phyloP scores from a whole-genome alignment of 148 eudicot genomes.

The Chenopodium formosanum region DNA sequence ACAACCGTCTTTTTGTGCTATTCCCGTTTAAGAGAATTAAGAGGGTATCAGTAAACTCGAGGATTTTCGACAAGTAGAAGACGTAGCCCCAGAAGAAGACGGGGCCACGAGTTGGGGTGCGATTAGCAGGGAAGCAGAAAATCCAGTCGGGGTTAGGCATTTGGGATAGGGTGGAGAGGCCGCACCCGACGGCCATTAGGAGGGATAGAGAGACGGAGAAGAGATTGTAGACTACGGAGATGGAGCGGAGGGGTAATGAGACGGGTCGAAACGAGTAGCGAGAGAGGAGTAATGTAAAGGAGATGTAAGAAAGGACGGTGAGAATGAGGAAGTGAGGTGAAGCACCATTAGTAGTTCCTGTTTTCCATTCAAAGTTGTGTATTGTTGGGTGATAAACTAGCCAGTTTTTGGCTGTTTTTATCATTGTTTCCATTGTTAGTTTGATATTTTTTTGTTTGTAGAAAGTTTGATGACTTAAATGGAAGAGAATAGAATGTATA shows the following conservation, averaged over 20 bases:
- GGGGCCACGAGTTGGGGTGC: conserved; percentile 57
- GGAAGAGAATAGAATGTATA: too few relatives aligned
- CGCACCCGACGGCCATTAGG: conserved; percentile 51
- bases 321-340: conserved; percentile 47
- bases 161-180: conserved; percentile 58
- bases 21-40: conserved; percentile 45
- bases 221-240: conserved; percentile 50
- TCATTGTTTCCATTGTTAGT: not conserved
- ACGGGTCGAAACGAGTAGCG: conserved; percentile 34
- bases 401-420: conserved; percentile 24
- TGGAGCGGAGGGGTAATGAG: conserved; percentile 7
- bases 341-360: conserved; percentile 37
- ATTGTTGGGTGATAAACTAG: conserved; percentile 61
- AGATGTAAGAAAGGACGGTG: conserved; percentile 52
- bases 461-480: too few relatives aligned
- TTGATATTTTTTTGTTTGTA: too few relatives aligned
- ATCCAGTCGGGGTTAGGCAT: conserved; percentile 34
- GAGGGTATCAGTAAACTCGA: conserved; percentile 72
- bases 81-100: conserved; percentile 80
- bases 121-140: conserved; percentile 66
- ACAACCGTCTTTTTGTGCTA: conserved; percentile 38
- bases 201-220: conserved; percentile 66
- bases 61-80: conserved; percentile 76
- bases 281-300: conserved; percentile 43
- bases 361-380: conserved; percentile 49